Evolutionary conservation across 192 early-diverging fungal species (phyloP).

Genomic region (Backusella liffmaniae): DNA sequence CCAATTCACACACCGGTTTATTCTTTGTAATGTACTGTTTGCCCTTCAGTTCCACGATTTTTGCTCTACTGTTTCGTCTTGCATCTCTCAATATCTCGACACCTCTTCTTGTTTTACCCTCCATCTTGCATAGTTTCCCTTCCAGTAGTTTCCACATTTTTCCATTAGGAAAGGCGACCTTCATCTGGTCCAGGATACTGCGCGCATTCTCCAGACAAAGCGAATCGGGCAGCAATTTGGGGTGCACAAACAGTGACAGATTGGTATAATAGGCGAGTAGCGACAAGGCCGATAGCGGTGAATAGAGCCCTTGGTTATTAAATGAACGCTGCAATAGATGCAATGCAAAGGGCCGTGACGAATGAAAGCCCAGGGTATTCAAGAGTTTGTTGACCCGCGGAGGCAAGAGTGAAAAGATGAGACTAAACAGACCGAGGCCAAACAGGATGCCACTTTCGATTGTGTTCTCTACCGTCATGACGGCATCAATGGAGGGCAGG

Average conservation of each 20-base stretch:
- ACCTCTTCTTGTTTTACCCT: constrained; percentile 17
- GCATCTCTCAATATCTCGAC: constrained; percentile 29
- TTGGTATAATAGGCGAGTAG: constrained; percentile 35
- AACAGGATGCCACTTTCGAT: constrained; percentile 38
- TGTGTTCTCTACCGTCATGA: neutral
- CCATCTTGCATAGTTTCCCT: constrained; percentile 30
- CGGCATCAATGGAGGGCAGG: neutral
- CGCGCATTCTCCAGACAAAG: constrained; percentile 19
- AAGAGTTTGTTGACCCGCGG: constrained; percentile 31
- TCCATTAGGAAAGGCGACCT: constrained; percentile 22
- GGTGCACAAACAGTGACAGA: constrained; percentile 34
- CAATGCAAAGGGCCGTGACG: constrained; percentile 32
- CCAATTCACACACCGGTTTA: constrained; percentile 27
- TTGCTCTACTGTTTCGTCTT: constrained; percentile 9
- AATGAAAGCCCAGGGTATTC: constrained; percentile 36
- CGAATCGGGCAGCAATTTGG: constrained; percentile 21
- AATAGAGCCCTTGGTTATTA: constrained; percentile 24
- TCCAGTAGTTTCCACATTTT: constrained; percentile 33
- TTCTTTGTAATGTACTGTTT: neutral
- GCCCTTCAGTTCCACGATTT: neutral
- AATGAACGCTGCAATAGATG: constrained; percentile 33
- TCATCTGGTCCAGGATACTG: constrained; percentile 28
- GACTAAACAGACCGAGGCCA: constrained; percentile 34
- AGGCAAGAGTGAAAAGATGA: constrained; percentile 38
- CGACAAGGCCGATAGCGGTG: constrained; percentile 19